Evolutionary conservation across 768 basidiomycete species (phyloP), one percentile per base, ranked within the genome.

Genomic region (Psilocybe azurescens): DNA sequence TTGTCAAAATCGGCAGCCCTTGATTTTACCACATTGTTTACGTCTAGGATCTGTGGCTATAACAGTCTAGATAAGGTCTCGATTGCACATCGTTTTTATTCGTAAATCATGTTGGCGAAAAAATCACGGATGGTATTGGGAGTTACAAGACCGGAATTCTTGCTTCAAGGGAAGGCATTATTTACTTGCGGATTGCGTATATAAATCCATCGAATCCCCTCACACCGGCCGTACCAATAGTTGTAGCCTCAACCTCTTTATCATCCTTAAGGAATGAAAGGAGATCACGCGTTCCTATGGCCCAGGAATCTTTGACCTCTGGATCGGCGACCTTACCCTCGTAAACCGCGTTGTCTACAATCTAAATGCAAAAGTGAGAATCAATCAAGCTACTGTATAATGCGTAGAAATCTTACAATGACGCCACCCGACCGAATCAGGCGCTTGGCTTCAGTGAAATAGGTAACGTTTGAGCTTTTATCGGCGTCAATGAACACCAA

Each of bases 401-500:
- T 36, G 33, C 6, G 29, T n/a, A 38, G 8, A 32, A 20, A 41
- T 28, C 84, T 61, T 63, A 86, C 86, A 64, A 91, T 86, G 18
- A 89, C 78, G 10, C 88, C 89, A 8, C 87, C 86, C 46, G 80
- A 79, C 50, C 83, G 77, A 0, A 86, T 78, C 5, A 91, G 75
- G 10, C 88, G 80, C 67, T 89, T 86, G 0, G 83, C 84, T 61
- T 89, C 80, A 1, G 72, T 73, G 71, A 86, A 88, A 68, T 90
- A 89, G 3, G 76, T 72, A 10, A 77, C 57, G 60, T 86, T 86
- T 44, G 74, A 76, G 5, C 71, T 69, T 69, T 90, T 90, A 75
- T 90, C 87, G 3, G 89, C 89, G 72, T 91, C 89, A 59, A 90
- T 89, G 77, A 90, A 91, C 2, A 79, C 79, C n/a, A 91, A 71